Evolutionary conservation across 768 basidiomycete species (phyloP), one percentile per base, ranked within the genome.

Genomic region (Tylopilus vinaceipallidus): DNA sequence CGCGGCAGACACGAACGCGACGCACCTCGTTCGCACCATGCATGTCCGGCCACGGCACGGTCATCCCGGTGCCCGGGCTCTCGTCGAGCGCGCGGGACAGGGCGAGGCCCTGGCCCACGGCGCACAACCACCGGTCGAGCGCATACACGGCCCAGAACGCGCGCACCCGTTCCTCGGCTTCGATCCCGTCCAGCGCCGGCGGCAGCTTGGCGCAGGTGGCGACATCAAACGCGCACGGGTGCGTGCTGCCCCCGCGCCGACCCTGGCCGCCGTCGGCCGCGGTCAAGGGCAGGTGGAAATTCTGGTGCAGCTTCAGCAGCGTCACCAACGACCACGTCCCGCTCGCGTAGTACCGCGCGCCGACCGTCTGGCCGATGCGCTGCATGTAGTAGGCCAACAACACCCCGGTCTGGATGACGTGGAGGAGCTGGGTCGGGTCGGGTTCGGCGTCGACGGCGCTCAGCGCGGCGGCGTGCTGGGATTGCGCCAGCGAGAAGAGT

Each of bases 361-460:
- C 82, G 2, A 86, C 70, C 30, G 78, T 65, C 27, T 79, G 73
- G 47, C 82, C 83, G 17, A 70, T 75, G 41, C 79, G 77, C 59
- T 83, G 78, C 59, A 88, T 80, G 62, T 83, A 87, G 56, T 80
- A 77, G 1, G 81, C 71, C 23, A 89, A 71, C n/a, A 90, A 73
- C 4, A 88, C 68, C 51, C 86, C 77, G 0, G 81, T 75, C 52
- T 86, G 84, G 9, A 85, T 58, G 14, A 81, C 76, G 44, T 82
- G 76, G 16, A 84, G 57, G 27, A 81, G 68, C 58, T 49, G 70
- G 61, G 51, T 70, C 52, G 58, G 74, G 58, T 60, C 71, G 3
- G 57, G 58, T 37, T 59, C 62, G 26, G 61, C 48, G 16, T 62
- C 61, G 22, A 57, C 54, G n/a, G 75, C 67, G 19, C 79, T 75